phyloP scores from a whole-genome alignment of 495 filamentous ascomycete genomes.

The Aspergillus haitiensis region DNA sequence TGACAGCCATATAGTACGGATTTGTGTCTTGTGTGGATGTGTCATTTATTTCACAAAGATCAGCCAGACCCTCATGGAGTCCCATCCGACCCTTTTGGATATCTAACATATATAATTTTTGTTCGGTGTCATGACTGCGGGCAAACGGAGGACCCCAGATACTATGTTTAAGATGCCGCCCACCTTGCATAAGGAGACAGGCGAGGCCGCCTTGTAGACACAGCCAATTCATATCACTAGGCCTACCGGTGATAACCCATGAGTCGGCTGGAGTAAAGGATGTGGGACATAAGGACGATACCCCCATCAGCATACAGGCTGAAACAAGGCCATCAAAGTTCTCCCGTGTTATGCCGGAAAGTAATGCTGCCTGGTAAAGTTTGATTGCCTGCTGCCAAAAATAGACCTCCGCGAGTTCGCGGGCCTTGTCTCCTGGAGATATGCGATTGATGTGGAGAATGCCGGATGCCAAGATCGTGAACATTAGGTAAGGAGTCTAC shows the following conservation, averaged over 20 bases:
- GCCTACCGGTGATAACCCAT: constrained; percentile 42
- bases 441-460: constrained; percentile 42
- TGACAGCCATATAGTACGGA: constrained; percentile 39
- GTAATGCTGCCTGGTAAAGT: constrained; percentile 33
- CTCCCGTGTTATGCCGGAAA: constrained; percentile 24
- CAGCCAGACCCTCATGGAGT: constrained; percentile 36
- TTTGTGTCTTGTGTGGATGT: constrained; percentile 34
- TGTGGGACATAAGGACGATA: constrained; percentile 39
- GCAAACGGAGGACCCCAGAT: constrained; percentile 38
- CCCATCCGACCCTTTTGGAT: constrained; percentile 34
- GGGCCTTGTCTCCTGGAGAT: constrained; percentile 23
- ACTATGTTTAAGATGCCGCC: constrained; percentile 34
- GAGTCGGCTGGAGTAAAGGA: constrained; percentile 38
- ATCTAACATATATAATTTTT: constrained; percentile 24
- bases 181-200: constrained; percentile 32
- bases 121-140: constrained; percentile 24
- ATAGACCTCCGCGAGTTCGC: constrained; percentile 39
- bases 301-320: constrained; percentile 42
- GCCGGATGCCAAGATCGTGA: constrained; percentile 43
- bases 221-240: constrained; percentile 45
- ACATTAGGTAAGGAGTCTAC: constrained; percentile 46
- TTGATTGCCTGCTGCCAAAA: constrained; percentile 43
- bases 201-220: constrained; percentile 41
- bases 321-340: constrained; percentile 43
- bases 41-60: constrained; percentile 41